Evolutionary conservation across 2,329 filamentous ascomycete species (phyloP), one percentile per base, ranked within the genome.

Genomic region (Colletotrichum salicis): DNA sequence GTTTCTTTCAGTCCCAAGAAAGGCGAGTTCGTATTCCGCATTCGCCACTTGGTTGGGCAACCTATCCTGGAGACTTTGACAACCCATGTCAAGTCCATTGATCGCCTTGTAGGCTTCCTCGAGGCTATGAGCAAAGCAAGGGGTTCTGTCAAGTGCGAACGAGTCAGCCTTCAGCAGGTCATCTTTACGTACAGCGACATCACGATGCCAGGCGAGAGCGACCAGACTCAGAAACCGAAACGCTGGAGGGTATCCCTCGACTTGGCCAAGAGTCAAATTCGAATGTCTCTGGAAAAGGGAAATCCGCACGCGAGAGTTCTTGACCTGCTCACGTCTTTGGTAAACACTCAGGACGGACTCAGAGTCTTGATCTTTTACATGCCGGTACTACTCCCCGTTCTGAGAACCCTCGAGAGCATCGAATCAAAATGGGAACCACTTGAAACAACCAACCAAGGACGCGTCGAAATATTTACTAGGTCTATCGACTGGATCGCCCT

Each of bases 41-140:
- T 94, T 48, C 85, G 87, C 11, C 87, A 89, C 0, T 82, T 84
- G 2, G 87, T 92, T 57, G 91, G 91, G 24, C 82, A 85, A 56
- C 84, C 90, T 1, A 85, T 92, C 15, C 80, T 94, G 4, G 84
- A 87, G 4, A 82, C 85, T n/a, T 84, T 95, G 24, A 84, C 86
- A 73, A 84, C 86, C 62, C 87, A 91, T 33, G 84, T 95, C 57
- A 87, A 89, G 75, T 88, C 90, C 13, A 88, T 96, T 69, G 90
- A 93, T 76, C 89, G 92, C 24, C 86, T 96, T 33, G 90, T 94
- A 51, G 87, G 88, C 55, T 94, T 93, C 76, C 85, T 94, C 31
- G 87, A 90, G 56, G 90, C 91, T 1, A 88, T 95, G 73, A 84
- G 89, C 66, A 83, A 85, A 73, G 85, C 88, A 74, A 83, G 84